These are phyloP conservation scores for Sicyos baderoa DNA, from an alignment of 306 rosid genomes.

Conservation along the genomic window DNA sequence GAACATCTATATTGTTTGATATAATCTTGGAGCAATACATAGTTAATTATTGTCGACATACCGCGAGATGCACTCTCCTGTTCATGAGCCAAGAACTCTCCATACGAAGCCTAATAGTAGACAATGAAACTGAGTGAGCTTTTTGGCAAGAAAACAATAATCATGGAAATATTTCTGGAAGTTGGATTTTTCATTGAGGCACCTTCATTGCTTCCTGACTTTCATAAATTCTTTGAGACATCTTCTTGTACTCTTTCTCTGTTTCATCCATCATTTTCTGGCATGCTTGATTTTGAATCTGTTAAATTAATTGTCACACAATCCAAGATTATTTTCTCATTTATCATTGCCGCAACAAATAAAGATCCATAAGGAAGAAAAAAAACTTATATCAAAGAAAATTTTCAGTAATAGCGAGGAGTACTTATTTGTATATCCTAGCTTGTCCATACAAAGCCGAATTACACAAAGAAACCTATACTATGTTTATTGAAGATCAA, in stretches of 20 bases:
- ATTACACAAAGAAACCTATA: not conserved
- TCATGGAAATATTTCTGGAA: not conserved
- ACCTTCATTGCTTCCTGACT: slow-evolving; percentile 79
- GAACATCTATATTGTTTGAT: not conserved
- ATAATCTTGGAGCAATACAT: not conserved
- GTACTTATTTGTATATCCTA: not conserved
- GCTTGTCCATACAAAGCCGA: not conserved
- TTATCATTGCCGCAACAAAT: not conserved
- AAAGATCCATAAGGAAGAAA: not conserved
- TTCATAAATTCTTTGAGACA: slow-evolving; percentile 52
- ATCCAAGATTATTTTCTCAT: not conserved
- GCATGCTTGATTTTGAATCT: slow-evolving; percentile 36
- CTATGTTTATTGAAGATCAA: not conserved
- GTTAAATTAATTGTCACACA: too few relatives aligned
- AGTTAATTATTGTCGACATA: slow-evolving; percentile 23
- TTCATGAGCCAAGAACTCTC: slow-evolving; percentile 61
- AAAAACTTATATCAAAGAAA: not conserved
- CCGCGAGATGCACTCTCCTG: slow-evolving; percentile 64
- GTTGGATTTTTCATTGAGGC: not conserved
- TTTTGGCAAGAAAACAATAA: not conserved
- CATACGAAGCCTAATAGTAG: slow-evolving; percentile 57
- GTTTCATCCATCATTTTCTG: slow-evolving; percentile 62
- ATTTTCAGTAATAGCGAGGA: not conserved
- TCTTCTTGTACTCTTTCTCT: slow-evolving; percentile 62
- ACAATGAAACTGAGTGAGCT: slow-evolving; percentile 14